A percentile compares a stretch with the other conserved stretches of the same genome.
These are phyloP conservation scores for Phytophthora syringae DNA, from an alignment of 352 stramenopile genomes.

Conservation along the genomic window DNA sequence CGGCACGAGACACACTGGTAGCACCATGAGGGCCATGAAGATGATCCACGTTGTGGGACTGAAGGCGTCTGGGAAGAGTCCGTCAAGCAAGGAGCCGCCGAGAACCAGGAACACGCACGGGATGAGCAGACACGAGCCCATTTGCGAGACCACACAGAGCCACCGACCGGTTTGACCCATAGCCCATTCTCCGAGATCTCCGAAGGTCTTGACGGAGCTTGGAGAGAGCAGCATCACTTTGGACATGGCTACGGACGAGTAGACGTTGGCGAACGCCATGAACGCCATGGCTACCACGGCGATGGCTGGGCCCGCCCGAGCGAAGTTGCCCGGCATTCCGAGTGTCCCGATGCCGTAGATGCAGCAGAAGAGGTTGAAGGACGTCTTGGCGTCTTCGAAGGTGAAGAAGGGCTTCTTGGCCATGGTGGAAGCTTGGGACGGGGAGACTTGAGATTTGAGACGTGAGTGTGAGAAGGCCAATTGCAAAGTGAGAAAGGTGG, in stretches of 20 bases:
- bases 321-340: slow-evolving; percentile 28
- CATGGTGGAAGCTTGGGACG: slow-evolving; percentile 16
- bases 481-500: slow-evolving; percentile 21
- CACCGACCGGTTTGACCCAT: slow-evolving; percentile 2
- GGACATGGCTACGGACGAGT: slow-evolving; percentile 34
- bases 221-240: slow-evolving; percentile 31
- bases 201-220: slow-evolving; percentile 16
- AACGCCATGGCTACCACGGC: slow-evolving; percentile 29
- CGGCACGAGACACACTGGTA: slow-evolving; percentile 7
- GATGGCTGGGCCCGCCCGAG: slow-evolving; percentile 20
- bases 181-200: slow-evolving; percentile 4
- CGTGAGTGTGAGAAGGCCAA: slow-evolving; percentile 14
- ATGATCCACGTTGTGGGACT: slow-evolving; percentile 7
- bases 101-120: slow-evolving; percentile 12
- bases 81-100: slow-evolving; percentile 7
- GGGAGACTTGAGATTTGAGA: too few relatives aligned
- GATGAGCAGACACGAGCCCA: slow-evolving; percentile 17
- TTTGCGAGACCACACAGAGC: slow-evolving; percentile 16
- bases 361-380: slow-evolving; percentile 31
- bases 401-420: slow-evolving; percentile 30
- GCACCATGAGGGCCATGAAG: slow-evolving; percentile 10
- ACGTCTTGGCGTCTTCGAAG: slow-evolving; percentile 29
- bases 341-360: slow-evolving; percentile 30
- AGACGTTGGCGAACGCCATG: slow-evolving; percentile 34
- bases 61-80: slow-evolving; percentile 11